Evolutionary conservation across 169 alveolate genomes (phyloP), one percentile per base, ranked within the genome.

Genomic region (Plasmodium knowlesi): DNA sequence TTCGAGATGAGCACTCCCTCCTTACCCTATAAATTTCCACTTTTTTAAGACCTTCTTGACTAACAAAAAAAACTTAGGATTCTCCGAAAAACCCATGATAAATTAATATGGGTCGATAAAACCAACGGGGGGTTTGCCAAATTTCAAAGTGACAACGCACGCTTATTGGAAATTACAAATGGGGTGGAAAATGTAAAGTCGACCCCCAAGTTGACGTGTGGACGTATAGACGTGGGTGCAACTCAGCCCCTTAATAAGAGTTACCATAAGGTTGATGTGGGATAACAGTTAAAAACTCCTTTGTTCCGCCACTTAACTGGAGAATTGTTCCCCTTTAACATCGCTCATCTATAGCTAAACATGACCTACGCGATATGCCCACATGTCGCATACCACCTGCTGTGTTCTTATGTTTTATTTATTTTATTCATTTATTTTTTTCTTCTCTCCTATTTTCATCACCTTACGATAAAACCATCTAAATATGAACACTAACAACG

Each of bases 81-180:
- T 82, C 81, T 91, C 92, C 39, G 95, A 91, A 8, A 91, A 91
- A 19, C 92, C 95, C 95, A 91, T 91, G 30, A 28, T 91, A 70
- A 41, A 46, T 32, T 67, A n/a, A 53, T 46, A 28, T 34, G 41
- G 84, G 22, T 12, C 8, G 76, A 91, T 67, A 70, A 71, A 32
- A 67, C 25, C 72, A 70, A 71, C 41, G 53, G n/a, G 12, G 2
- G 53, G n/a, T 67, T 57, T 16, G 28, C 83, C 12, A n/a, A 43
- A 86, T 32, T 28, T 19, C 74, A 53, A 37, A 39, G 30, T 39
- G 57, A n/a, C 57, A 43, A 85, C 34, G 37, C 70, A 73, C 14
- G 43, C 70, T 28, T 61, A 83, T 30, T 83, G 34, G 82, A 67
- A 67, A 67, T 5, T 9, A 28, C 30, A 67, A 67, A 28, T 22